phyloP scores from a whole-genome alignment of 1,284 basidiomycete species.

The Prillingera fragicola region DNA sequence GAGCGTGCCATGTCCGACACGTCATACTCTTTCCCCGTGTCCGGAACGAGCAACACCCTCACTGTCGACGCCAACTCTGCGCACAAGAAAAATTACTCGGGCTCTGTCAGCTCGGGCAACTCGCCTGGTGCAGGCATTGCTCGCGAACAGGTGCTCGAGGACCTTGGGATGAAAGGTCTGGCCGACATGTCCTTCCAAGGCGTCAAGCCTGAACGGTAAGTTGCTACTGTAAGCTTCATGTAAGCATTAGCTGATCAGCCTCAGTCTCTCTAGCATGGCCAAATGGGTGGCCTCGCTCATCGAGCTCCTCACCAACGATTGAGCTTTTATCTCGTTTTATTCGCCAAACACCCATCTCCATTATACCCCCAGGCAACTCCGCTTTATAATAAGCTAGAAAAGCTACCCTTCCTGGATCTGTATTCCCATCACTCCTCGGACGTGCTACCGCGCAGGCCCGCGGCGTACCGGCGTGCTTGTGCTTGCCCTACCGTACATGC shows the following conservation, averaged over 20 bases:
- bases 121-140: slow-evolving; percentile 10
- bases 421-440: not conserved
- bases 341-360: not conserved
- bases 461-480: too few relatives aligned
- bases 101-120: slow-evolving; percentile 8
- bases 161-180: slow-evolving; percentile 42
- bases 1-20: slow-evolving; percentile 37
- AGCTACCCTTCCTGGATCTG: not conserved
- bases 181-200: slow-evolving; percentile 35
- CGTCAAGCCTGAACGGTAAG: slow-evolving; percentile 36
- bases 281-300: slow-evolving; percentile 41
- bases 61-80: slow-evolving; percentile 11
- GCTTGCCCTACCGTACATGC: too few relatives aligned
- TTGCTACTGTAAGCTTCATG: not conserved
- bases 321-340: too few relatives aligned
- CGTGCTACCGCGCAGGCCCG: too few relatives aligned
- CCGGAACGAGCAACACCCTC: not conserved
- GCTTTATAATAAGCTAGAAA: slow-evolving; percentile 3
- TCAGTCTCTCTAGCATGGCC: slow-evolving; percentile 24
- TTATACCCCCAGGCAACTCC: not conserved
- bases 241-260: not conserved
- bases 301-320: slow-evolving; percentile 31
- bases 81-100: slow-evolving; percentile 22
- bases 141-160: slow-evolving; percentile 39
- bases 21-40: slow-evolving; percentile 32